Base-by-base conservation (phyloP, 2,329 filamentous ascomycete species). In the Colletotrichum sp. region DNA sequence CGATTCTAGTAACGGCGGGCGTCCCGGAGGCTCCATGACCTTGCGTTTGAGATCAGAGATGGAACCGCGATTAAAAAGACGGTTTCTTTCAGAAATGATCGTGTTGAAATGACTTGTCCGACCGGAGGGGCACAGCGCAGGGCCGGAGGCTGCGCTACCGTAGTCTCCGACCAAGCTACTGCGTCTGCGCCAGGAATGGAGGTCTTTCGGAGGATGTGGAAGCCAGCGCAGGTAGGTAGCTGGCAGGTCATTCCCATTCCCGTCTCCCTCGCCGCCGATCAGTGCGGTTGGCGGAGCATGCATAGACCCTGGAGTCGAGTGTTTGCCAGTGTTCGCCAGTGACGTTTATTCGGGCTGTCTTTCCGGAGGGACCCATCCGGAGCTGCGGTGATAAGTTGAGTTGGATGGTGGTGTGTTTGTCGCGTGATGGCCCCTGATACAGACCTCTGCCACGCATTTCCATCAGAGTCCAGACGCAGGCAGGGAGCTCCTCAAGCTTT, bases 251-350 rank as follows among this genome's bases (percentile, higher is more conserved):
- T 27, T 61, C 30, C 25, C 69, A 30, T 32, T 32, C 52, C 57
- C 25, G 61, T 25, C n/a, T 32, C 25, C 39, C 11, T 72, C 12
- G 27, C 55, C 22, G 44, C 29, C 34, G 70, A 69, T 74, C 49
- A 63, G 44, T 65, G 32, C 70, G 25, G 64, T 65, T 29, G 49
- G 57, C 9, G 27, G 64, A 59, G 69, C 73, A 76, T 76, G 69
- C 73, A 72, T 72, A 25, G 69, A 49, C 63, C 69, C 64, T 34
- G 72, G 11, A 67, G 22, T 16, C 5, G 15, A 13, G n/a, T n/a
- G 22, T 55, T 44, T 36, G 44, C 19, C 64, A 13, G 22, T 15
- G 29, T 64, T 57, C 25, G 44, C 22, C 64, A 36, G 71, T 76
- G 70, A 65, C 34, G 36, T 69, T 76, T 22, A 44, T 36, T 29